Evolutionary conservation across 1,139 yeast genomes (phyloP).

Genomic region (Scheffersomyces illinoinensis): DNA sequence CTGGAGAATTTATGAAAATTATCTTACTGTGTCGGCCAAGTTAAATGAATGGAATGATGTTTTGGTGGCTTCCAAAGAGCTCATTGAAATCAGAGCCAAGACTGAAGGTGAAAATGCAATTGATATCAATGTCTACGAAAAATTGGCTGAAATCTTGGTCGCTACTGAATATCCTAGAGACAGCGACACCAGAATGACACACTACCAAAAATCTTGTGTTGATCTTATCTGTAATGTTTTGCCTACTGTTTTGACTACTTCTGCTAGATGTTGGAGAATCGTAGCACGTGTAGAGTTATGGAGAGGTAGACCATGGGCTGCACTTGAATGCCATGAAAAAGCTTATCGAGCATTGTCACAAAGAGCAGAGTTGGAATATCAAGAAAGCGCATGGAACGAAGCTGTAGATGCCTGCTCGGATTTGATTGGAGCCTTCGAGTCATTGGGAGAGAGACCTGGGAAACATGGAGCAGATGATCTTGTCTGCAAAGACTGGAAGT

Average conservation of each 20-base stretch:
- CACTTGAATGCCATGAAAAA: slow-evolving; percentile 82
- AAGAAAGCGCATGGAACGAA: slow-evolving; percentile 69
- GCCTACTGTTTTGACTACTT: slow-evolving; percentile 69
- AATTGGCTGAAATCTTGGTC: slow-evolving; percentile 65
- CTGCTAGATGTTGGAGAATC: slow-evolving; percentile 79
- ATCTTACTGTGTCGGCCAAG: slow-evolving; percentile 76
- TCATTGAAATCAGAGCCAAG: slow-evolving; percentile 50
- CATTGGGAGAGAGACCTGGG: slow-evolving; percentile 84
- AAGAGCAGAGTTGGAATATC: slow-evolving; percentile 62
- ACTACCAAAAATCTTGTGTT: slow-evolving; percentile 66
- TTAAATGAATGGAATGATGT: slow-evolving; percentile 88
- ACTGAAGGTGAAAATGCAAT: slow-evolving; percentile 65
- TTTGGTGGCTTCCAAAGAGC: slow-evolving; percentile 64
- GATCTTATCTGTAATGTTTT: slow-evolving; percentile 67
- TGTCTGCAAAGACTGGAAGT: slow-evolving; percentile 91
- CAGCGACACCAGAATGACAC: slow-evolving; percentile 41
- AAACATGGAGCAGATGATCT: slow-evolving; percentile 79
- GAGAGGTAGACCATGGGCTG: slow-evolving; percentile 86
- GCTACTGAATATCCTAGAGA: slow-evolving; percentile 50
- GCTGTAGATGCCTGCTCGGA: slow-evolving; percentile 82
- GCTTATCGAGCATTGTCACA: slow-evolving; percentile 76
- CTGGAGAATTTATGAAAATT: slow-evolving; percentile 93
- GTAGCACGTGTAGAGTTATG: slow-evolving; percentile 84
- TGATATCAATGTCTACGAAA: slow-evolving; percentile 77
- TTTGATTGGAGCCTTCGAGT: slow-evolving; percentile 83